Base-by-base conservation (phyloP, 2,329 filamentous ascomycete genomes). In the Apiospora koreana region DNA sequence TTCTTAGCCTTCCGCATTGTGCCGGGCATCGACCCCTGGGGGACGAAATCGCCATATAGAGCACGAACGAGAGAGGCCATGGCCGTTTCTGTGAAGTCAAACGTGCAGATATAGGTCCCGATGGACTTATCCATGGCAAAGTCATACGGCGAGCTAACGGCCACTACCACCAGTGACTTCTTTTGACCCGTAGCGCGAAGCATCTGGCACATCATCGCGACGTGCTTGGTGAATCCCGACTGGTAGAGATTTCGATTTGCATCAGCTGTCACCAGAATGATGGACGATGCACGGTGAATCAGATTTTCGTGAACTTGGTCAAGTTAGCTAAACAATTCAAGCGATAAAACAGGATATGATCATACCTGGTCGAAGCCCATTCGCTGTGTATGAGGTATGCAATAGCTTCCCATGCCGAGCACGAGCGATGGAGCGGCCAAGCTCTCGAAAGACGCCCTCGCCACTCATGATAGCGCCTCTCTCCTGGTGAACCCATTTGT, bases 181-280 rank as follows among this genome's bases (percentile, higher is more conserved):
- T 96, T 93, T 77, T 94, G 93, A 1, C 93, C 93, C 18, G 88
- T 88, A 8, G 91, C 90, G 8, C 90, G 89, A 70, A 94, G 87
- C 89, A 94, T 92, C 28, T 93, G 94, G 81, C 95, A 98, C 82
- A 98, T 95, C 92, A 97, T 96, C 16, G 95, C 92, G 10, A 98
- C 93, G 74, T 98, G 95, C 79, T 98, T 98, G 1, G 95, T 95
- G 79, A 98, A 98, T 0, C 94, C 94, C 67, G 94, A 91, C 79
- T 98, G 95, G 78, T 98, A 98, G 18, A 97, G 83, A 77, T 98
- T 98, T 50, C 95, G 88, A 78, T 97, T 97, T 0, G 95, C 95
- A 81, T 98, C 95, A 12, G 95, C 95, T 0, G 95, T 98, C 42
- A 98, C 88, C 67, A 98, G 91, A 72, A 98, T 92, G 73, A 98